Conservation (phyloP, 2,329 filamentous ascomycete genomes). For the Dendryphion nanum region DNA sequence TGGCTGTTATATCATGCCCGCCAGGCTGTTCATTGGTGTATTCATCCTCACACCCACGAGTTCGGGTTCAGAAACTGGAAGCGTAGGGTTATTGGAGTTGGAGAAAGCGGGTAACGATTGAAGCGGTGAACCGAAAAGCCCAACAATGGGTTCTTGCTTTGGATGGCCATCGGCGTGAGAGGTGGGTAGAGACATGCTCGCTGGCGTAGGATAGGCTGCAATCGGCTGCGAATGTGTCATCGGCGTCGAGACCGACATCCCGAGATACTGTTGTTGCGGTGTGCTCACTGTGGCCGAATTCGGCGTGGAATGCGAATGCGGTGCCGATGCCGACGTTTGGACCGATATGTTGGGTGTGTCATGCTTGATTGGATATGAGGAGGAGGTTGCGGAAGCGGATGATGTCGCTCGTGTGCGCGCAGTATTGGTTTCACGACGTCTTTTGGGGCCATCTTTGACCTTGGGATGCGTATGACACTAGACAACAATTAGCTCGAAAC, state of each 20-base stretch:
- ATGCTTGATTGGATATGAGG: conserved; percentile 33
- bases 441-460: conserved; percentile 44
- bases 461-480: conserved; percentile 45
- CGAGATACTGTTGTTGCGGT: conserved; percentile 8
- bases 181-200: conserved; percentile 9
- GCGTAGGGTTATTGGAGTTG: conserved; percentile 15
- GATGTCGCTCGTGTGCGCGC: conserved; percentile 37
- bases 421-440: conserved; percentile 41
- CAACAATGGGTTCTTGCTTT: conserved; percentile 25
- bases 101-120: conserved; percentile 26
- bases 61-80: conserved; percentile 35
- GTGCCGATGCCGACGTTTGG: conserved; percentile 24
- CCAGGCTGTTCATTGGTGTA: conserved; percentile 32
- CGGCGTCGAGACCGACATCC: conserved; percentile 21
- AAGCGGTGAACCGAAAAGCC: conserved; percentile 31
- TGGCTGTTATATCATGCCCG: conserved; percentile 33
- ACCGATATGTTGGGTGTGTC: conserved; percentile 19
- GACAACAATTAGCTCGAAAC: conserved; percentile 18
- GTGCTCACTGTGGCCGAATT: conserved; percentile 1
- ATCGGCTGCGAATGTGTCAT: conserved; percentile 12
- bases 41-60: conserved; percentile 33
- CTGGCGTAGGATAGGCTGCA: conserved; percentile 15
- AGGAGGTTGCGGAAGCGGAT: conserved; percentile 33
- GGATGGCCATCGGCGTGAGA: conserved; percentile 15
- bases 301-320: conserved; percentile 13